Conservation (phyloP, 2,329 filamentous ascomycete genomes). For the Chrysoporthe deuterocubensis region DNA sequence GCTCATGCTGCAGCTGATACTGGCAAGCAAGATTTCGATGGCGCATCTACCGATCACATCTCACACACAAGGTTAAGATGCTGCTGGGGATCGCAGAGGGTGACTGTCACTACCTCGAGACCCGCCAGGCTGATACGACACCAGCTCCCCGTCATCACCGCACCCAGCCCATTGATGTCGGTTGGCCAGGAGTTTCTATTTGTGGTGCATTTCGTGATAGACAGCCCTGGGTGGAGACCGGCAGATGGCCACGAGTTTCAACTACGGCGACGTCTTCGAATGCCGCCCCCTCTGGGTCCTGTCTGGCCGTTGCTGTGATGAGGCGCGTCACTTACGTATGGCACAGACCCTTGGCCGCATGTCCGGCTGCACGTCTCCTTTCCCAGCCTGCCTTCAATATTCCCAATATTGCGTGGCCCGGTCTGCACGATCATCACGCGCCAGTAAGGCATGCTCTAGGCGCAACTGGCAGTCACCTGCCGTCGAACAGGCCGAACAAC, state of each 20-base stretch:
- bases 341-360: not conserved
- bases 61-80: conserved; percentile 21
- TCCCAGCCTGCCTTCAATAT: not conserved
- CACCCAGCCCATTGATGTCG: not conserved
- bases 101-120: not conserved
- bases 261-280: not conserved
- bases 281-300: not conserved
- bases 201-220: not conserved
- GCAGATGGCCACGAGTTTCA: not conserved
- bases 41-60: not conserved
- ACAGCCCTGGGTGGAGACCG: not conserved
- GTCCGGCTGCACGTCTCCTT: conserved; percentile 1
- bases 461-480: not conserved
- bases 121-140: not conserved
- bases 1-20: not conserved
- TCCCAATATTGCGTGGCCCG: conserved; percentile 11
- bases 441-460: not conserved
- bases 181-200: not conserved
- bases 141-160: not conserved
- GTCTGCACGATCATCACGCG: conserved; percentile 22
- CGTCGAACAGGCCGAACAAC: not conserved
- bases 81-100: conserved; percentile 14
- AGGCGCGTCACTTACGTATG: not conserved
- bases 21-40: not conserved
- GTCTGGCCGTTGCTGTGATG: not conserved